Base-by-base conservation (phyloP, 2,329 filamentous ascomycete species). In the Cytospora paraplurivora region DNA sequence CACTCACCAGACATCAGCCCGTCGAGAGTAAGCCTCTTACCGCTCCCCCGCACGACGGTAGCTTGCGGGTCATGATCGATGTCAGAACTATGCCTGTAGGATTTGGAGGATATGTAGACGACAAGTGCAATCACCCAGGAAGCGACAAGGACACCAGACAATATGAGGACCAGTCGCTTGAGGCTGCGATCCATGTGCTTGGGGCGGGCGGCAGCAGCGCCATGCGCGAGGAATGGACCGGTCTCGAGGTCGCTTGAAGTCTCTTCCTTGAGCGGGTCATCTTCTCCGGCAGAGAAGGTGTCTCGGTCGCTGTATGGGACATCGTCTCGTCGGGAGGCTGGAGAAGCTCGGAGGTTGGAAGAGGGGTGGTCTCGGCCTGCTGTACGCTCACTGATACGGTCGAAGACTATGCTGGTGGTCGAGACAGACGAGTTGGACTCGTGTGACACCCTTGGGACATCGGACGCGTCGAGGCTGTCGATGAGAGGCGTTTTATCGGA, bases 341-440 rank as follows among this genome's bases (percentile, higher is more conserved):
- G 32, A 58, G 64, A 44, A 34, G 67, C 51, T 15, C 53, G 62
- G 50, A 63, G 62, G 53, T 61, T 70, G 68, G 69, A 62, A 68
- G 67, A 65, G 27, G 67, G 61, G 34, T 63, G 63, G 10, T 59
- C 59, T 3, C 64, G 65, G 59, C 69, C 69, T 59, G 19, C 72
- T 68, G 79, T 75, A 52, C 77, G 75, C 72, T 91, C 88, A 70
- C 85, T 83, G 68, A 94, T 83, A 67, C 89, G 86, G 68, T 95
- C 91, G 72, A 95, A 91, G 60, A 95, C 86, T 15, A 95, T 81
- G 70, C 91, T 94, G 4, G 89, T 93, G 12, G 91, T 94, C 38
- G 91, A 95, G n/a, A 87, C 88, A 49, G 89, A 89, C n/a, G 89
- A 91, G 53, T 85, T 75, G 4, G 91, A 92, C 66, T 83, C 83